Evolutionary conservation across 805 yeast genomes (phyloP), one percentile per base, ranked within the genome.

Genomic region (Brettanomyces naardenensis): DNA sequence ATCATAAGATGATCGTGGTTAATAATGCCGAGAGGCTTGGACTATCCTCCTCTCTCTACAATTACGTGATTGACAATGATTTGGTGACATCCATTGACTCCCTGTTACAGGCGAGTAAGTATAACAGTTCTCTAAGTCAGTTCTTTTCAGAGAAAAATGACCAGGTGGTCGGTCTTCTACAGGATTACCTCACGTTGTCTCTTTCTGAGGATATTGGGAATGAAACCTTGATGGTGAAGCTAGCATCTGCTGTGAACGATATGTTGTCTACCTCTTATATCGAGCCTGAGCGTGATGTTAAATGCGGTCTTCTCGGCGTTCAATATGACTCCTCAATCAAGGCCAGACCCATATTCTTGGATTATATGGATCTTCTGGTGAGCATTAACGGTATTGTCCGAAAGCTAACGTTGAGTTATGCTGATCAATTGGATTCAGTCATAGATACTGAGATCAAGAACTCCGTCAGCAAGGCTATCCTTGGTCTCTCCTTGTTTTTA

Each of bases 401-500:
- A 25, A 37, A 19, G 4, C 5, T 52, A 19, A 31, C 49, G 3
- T 17, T 28, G 3, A 27, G 35, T 3, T 44, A 42, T 22, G 37
- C 44, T 1, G 46, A 42, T 14, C 41, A 38, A 6, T 34, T 47
- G 34, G 54, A 49, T 19, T 41, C 44, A 14, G 13, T 11, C 9
- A 19, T 21, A n/a, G 43, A 45, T 2, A 20, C 38, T 7, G 45
- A 44, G 3, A 18, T 45, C 10, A 48, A 43, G 28, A 28, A 13
- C 11, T 31, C 38, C 10, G 47, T 45, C 15, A 34, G 42, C 22
- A 46, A 47, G 6, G 39, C 47, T n/a, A 30, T 52, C 6, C 17
- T 45, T 17, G 45, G 45, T 1, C 34, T 56, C 4, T 46, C 59
- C 10, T 31, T 45, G 4, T 49, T 56, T 31, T 28, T 56, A 7